These are phyloP conservation scores for Colletotrichum sp. DNA, from an alignment of 2,329 filamentous ascomycete species.

Conservation along the genomic window DNA sequence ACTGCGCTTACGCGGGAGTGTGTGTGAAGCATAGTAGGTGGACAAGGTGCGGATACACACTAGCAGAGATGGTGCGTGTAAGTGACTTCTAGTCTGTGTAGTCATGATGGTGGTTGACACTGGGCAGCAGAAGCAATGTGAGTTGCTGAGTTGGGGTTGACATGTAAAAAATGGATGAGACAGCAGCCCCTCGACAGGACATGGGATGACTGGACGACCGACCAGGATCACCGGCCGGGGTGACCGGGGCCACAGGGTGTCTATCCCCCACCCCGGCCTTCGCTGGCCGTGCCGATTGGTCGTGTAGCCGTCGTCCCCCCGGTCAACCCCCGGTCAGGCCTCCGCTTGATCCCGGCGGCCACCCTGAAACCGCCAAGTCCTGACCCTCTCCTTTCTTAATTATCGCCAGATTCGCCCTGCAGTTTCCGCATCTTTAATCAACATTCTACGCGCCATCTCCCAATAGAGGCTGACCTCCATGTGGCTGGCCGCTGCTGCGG, in stretches of 20 bases:
- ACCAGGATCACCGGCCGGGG: not conserved
- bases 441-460: slow-evolving; percentile 15
- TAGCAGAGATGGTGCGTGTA: not conserved
- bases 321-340: not conserved
- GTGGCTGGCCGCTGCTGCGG: not conserved
- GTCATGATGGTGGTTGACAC: not conserved
- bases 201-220: not conserved
- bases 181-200: not conserved
- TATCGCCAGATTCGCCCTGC: slow-evolving; percentile 12
- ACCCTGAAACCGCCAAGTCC: slow-evolving; percentile 22
- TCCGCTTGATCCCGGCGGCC: slow-evolving; percentile 8
- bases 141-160: not conserved
- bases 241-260: not conserved
- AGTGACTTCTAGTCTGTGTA: not conserved
- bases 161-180: slow-evolving; percentile 1
- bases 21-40: not conserved
- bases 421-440: slow-evolving; percentile 8
- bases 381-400: slow-evolving; percentile 19
- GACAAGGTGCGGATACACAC: not conserved
- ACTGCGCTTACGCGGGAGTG: slow-evolving; percentile 4
- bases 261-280: not conserved
- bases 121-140: not conserved
- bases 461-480: slow-evolving; percentile 9
- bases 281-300: slow-evolving; percentile 19
- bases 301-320: not conserved